Evolutionary conservation across 1,284 basidiomycete genomes (phyloP).

Genomic region (Afroboletus lepidellus): DNA sequence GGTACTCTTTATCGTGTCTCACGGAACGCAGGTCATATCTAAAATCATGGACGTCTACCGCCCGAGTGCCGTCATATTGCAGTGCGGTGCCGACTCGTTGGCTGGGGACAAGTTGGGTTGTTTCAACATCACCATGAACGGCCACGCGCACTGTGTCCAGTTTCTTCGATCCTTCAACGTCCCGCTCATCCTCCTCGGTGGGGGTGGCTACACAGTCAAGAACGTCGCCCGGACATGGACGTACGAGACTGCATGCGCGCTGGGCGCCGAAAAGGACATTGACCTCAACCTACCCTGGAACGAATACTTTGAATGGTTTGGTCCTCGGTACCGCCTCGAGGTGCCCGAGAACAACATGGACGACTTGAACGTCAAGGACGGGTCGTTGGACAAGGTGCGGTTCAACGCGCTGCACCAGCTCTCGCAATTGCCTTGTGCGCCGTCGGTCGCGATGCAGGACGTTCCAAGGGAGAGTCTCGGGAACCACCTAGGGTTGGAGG

Average conservation of each 20-base stretch:
- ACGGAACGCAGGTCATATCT: conserved; percentile 64
- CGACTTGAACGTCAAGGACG: conserved; percentile 84
- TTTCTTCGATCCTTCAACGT: conserved; percentile 85
- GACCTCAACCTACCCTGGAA: conserved; percentile 89
- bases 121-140: conserved; percentile 95
- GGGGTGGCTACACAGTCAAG: conserved; percentile 95
- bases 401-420: conserved; percentile 79
- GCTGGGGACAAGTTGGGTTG: conserved; percentile 95
- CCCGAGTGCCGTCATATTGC: conserved; percentile 88
- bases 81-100: conserved; percentile 95
- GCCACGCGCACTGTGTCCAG: conserved; percentile 89
- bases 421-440: conserved; percentile 75
- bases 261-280: conserved; percentile 79
- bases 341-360: conserved; percentile 94
- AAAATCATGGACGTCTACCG: conserved; percentile 89
- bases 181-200: conserved; percentile 90
- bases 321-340: conserved; percentile 91
- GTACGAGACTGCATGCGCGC: conserved; percentile 93
- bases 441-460: conserved; percentile 86
- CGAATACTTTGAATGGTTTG: conserved; percentile 98
- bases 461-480: conserved; percentile 70
- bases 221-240: conserved; percentile 97
- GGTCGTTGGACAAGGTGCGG: conserved; percentile 81
- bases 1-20: not conserved
- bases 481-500: conserved; percentile 58